Conservation (phyloP, 139 green algal species). For the Monoraphidium neglectum region DNA sequence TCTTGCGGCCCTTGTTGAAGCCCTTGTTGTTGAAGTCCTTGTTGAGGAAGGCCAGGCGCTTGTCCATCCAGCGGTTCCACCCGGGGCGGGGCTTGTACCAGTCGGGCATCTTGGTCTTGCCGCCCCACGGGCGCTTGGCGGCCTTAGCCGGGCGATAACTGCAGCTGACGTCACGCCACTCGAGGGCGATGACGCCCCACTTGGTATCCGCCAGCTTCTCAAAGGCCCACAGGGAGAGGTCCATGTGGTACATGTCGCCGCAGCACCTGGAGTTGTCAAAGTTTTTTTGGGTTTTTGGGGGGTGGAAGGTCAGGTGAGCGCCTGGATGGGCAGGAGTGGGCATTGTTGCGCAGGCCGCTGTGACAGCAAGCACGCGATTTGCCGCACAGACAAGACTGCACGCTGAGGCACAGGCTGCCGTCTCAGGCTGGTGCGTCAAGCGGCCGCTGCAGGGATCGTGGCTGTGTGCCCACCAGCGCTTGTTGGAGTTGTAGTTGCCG, state of each 20-base stretch:
- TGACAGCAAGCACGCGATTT: too few relatives aligned
- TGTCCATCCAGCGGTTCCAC: neutral
- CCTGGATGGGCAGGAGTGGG: neutral
- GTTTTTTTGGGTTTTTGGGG: too few relatives aligned
- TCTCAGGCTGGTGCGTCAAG: too few relatives aligned
- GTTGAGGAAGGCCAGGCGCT: neutral
- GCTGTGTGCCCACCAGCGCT: too few relatives aligned
- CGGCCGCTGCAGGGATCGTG: too few relatives aligned
- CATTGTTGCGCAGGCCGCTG: neutral
- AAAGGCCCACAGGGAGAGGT: conserved; percentile 20
- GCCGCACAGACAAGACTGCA: too few relatives aligned
- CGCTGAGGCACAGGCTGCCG: too few relatives aligned
- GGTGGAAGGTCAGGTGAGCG: too few relatives aligned
- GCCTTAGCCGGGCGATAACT: conserved; percentile 14
- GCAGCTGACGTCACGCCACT: conserved; percentile 17
- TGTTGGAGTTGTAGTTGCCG: conserved; percentile 32
- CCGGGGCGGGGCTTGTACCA: neutral
- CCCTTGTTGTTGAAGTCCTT: neutral
- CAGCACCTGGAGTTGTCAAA: conserved; percentile 10
- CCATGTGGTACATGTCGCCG: conserved; percentile 30
- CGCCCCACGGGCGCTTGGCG: neutral
- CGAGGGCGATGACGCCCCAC: conserved; percentile 32
- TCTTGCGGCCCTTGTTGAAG: too few relatives aligned
- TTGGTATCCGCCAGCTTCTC: conserved; percentile 29
- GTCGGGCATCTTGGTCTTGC: neutral